phyloP scores from a whole-genome alignment of 2,329 filamentous ascomycete genomes.

The Aspergillus ochraceoroseus region DNA sequence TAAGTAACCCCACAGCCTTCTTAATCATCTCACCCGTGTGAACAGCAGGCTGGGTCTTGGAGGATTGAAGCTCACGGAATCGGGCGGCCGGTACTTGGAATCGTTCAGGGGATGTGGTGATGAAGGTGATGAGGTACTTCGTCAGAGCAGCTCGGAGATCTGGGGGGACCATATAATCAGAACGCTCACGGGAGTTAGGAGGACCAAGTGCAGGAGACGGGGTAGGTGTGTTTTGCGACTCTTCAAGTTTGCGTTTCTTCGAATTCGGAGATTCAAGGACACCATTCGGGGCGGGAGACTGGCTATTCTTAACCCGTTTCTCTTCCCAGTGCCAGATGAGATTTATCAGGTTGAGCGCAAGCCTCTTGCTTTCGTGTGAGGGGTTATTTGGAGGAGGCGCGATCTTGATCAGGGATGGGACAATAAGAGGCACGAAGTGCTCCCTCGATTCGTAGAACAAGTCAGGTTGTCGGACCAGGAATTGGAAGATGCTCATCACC shows the following conservation, averaged over 20 bases:
- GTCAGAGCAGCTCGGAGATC: slow-evolving; percentile 72
- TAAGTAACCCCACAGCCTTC: slow-evolving; percentile 74
- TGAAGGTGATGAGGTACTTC: slow-evolving; percentile 94
- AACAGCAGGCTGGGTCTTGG: slow-evolving; percentile 48
- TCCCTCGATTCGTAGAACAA: slow-evolving; percentile 94
- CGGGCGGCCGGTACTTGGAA: slow-evolving; percentile 71
- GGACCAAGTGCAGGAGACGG: slow-evolving; percentile 50
- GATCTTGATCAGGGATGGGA: slow-evolving; percentile 82
- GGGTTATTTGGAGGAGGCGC: slow-evolving; percentile 73
- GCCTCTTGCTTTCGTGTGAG: slow-evolving; percentile 84
- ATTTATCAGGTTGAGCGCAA: slow-evolving; percentile 84
- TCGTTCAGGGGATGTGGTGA: slow-evolving; percentile 80
- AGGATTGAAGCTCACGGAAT: slow-evolving; percentile 52
- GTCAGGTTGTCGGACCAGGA: slow-evolving; percentile 84
- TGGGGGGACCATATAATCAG: slow-evolving; percentile 64
- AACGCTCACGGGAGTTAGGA: slow-evolving; percentile 46
- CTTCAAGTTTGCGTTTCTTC: slow-evolving; percentile 72
- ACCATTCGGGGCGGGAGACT: slow-evolving; percentile 27
- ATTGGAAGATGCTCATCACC: slow-evolving; percentile 95
- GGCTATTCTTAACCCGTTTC: slow-evolving; percentile 61
- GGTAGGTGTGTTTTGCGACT: slow-evolving; percentile 52
- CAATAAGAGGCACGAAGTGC: slow-evolving; percentile 82
- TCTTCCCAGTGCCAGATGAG: slow-evolving; percentile 93
- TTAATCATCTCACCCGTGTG: slow-evolving; percentile 73
- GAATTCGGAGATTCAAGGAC: slow-evolving; percentile 65